Conservation (phyloP, 2,329 filamentous ascomycete genomes). For the Claviceps sp. region DNA sequence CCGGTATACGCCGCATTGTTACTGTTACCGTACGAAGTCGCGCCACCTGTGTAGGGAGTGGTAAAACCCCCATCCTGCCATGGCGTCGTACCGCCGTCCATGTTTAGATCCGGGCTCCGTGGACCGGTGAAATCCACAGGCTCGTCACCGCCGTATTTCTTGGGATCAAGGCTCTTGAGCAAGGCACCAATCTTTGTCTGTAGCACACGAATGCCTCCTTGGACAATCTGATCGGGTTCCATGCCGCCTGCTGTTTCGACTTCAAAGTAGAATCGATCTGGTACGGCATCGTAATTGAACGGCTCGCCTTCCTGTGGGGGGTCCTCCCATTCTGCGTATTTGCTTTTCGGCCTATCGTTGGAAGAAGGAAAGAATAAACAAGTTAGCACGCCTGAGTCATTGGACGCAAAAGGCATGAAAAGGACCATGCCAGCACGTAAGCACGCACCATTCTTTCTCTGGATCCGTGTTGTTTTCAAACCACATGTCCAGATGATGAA, state of each 20-base stretch:
- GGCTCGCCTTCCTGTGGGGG: conserved; percentile 67
- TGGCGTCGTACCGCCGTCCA: conserved; percentile 41
- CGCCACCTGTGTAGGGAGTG: conserved; percentile 49
- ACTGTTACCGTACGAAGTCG: conserved; percentile 48
- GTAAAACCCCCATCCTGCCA: conserved; percentile 55
- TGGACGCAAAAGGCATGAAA: neutral
- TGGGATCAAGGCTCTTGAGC: conserved; percentile 42
- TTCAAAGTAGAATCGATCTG: conserved; percentile 81
- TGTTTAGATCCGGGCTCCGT: conserved; percentile 50
- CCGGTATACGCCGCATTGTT: conserved; percentile 58
- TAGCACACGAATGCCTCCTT: conserved; percentile 75
- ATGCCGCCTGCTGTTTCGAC: conserved; percentile 81
- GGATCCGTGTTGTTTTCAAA: conserved; percentile 66
- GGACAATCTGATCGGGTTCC: conserved; percentile 79
- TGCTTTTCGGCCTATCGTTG: conserved; percentile 56
- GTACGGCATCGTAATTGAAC: conserved; percentile 83
- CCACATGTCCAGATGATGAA: conserved; percentile 87
- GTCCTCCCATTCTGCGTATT: conserved; percentile 69
- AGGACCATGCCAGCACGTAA: too few relatives aligned
- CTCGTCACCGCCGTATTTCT: conserved; percentile 40
- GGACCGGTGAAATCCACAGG: conserved; percentile 49
- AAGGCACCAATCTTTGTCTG: conserved; percentile 82
- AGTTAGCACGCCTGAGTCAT: neutral
- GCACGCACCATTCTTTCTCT: conserved; percentile 65
- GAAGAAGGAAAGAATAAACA: neutral